Evolutionary conservation across 2,329 filamentous ascomycete species (phyloP).

Genomic region (Cryphonectria parasitica): DNA sequence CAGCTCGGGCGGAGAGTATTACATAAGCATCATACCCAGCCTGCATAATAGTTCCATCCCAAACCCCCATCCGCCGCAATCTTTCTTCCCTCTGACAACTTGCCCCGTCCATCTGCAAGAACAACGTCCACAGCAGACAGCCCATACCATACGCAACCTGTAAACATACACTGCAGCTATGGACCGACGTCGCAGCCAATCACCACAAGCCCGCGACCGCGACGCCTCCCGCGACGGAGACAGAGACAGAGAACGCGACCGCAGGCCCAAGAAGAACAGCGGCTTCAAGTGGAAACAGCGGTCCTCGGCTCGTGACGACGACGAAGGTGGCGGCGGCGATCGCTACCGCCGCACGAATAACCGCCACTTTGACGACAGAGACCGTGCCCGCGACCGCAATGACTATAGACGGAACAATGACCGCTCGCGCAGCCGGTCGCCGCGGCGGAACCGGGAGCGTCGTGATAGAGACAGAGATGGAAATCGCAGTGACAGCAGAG

Average conservation of each 20-base stretch:
- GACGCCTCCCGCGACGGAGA: constrained; percentile 4
- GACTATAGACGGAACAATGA: constrained; percentile 31
- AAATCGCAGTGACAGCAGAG: constrained; percentile 31
- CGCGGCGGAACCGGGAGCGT: constrained; percentile 32
- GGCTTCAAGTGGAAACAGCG: constrained; percentile 40
- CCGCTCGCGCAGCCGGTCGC: constrained; percentile 37
- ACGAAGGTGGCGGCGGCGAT: constrained; percentile 26
- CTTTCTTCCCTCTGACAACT: neutral
- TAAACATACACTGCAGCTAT: neutral
- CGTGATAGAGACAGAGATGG: constrained; percentile 21
- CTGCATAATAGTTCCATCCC: neutral
- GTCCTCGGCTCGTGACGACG: constrained; percentile 28
- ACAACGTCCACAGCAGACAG: neutral
- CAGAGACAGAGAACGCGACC: neutral
- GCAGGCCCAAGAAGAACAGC: constrained; percentile 30
- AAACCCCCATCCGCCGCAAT: neutral
- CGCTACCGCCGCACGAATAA: constrained; percentile 28
- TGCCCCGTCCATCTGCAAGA: neutral
- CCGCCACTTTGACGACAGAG: constrained; percentile 20
- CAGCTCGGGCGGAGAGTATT: neutral
- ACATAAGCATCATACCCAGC: neutral
- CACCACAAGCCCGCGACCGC: constrained; percentile 14
- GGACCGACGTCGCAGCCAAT: constrained; percentile 8
- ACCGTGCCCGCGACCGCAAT: constrained; percentile 35
- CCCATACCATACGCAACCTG: neutral